Percentiles rank a stretch among this genome's conserved stretches.
phyloP scores from a whole-genome alignment of 1,284 basidiomycete species.

The Tilletia caries region DNA sequence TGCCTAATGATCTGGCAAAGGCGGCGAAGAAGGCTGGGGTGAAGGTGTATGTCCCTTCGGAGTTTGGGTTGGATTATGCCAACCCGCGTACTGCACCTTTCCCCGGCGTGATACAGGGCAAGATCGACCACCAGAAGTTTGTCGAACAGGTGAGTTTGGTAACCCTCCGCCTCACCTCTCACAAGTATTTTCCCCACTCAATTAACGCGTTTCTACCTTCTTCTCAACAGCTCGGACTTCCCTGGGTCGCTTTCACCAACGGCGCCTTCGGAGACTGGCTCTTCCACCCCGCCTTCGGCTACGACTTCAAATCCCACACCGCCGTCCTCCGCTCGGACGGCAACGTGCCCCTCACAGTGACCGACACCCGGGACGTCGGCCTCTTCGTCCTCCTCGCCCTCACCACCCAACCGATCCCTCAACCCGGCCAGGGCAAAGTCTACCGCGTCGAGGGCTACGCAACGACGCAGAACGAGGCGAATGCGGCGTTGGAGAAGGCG shows the following conservation, averaged over 20 bases:
- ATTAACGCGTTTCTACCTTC: neutral
- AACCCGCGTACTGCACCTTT: neutral
- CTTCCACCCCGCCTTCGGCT: neutral
- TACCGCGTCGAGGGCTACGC: slow-evolving; percentile 3
- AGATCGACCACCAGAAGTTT: neutral
- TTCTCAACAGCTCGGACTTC: neutral
- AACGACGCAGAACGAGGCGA: neutral
- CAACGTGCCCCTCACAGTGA: neutral
- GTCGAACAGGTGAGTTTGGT: neutral
- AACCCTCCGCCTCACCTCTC: neutral
- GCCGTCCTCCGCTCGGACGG: neutral
- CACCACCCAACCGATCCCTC: neutral
- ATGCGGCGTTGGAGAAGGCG: neutral
- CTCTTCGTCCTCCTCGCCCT: neutral
- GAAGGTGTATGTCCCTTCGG: slow-evolving; percentile 56
- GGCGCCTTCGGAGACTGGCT: neutral
- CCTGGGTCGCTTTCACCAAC: slow-evolving; percentile 3
- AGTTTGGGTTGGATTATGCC: slow-evolving; percentile 16
- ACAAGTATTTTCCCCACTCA: neutral
- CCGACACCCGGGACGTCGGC: neutral
- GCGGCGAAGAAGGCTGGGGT: slow-evolving; percentile 54
- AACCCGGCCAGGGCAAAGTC: neutral
- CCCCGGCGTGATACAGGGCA: neutral
- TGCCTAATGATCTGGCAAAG: slow-evolving; percentile 53
- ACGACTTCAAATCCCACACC: neutral